Percentiles rank a stretch among this genome's conserved stretches.
Evolutionary conservation across 495 filamentous ascomycete species (phyloP).

Genomic region (Hypoxylon rickii): DNA sequence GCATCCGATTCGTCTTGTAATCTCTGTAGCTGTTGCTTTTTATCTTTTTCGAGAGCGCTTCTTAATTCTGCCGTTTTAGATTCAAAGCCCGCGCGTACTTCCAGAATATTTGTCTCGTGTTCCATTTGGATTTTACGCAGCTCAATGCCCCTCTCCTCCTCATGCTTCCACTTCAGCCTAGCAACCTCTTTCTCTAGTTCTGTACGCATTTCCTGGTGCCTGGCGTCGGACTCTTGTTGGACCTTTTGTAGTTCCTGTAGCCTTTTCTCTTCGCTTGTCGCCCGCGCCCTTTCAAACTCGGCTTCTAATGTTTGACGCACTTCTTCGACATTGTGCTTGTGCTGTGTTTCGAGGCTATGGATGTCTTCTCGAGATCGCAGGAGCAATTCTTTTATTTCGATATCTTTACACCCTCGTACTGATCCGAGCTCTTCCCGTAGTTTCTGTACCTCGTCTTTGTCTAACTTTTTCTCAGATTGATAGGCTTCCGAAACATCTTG

Average conservation of each 20-base stretch:
- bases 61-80: not conserved
- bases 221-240: not conserved
- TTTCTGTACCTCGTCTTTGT: slow-evolving; percentile 7
- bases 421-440: not conserved
- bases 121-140: not conserved
- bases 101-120: not conserved
- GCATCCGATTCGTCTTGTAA: not conserved
- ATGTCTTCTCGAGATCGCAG: not conserved
- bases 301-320: not conserved
- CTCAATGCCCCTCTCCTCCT: not conserved
- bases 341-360: slow-evolving; percentile 1
- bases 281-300: not conserved
- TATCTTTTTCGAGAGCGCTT: not conserved
- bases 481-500: slow-evolving; percentile 17
- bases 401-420: slow-evolving; percentile 1
- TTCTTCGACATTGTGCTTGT: not conserved
- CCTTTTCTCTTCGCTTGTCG: not conserved
- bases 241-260: not conserved
- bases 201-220: slow-evolving; percentile 6
- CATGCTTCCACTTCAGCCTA: not conserved
- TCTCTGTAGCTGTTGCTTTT: not conserved
- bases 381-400: slow-evolving; percentile 14
- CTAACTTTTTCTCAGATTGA: not conserved
- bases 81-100: not conserved
- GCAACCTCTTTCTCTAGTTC: slow-evolving; percentile 1